Evolutionary conservation across 352 stramenopile genomes (phyloP), one percentile per base, ranked within the genome.

Genomic region (Pythium apleroticum): DNA sequence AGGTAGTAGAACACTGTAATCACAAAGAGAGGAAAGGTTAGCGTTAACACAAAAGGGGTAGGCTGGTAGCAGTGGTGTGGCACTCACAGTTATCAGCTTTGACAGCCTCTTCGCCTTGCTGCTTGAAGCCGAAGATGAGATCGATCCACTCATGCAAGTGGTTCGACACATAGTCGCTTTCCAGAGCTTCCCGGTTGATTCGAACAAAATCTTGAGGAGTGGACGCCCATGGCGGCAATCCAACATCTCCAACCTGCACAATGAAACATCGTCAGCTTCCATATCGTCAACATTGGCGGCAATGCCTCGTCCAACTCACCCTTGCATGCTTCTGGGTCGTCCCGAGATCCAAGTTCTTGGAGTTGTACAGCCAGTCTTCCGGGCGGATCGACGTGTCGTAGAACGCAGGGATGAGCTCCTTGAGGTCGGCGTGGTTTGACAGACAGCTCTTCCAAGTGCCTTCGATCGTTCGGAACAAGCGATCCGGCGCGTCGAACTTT

Each of bases 351-450:
- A 99, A 91, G 56, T 97, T 84, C 63, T 98, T 98, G 0, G 63
- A 68, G 73, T 99, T 99, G 60, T 83, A 78, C 35, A 99, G 76
- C 84, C 99, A 99, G n/a, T 90, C 78, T 17, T 84, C 74, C 4
- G 81, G 65, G 30, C 73, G 60, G 10, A 96, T 78, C 28, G 88
- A 79, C 20, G 89, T 89, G 35, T 96, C 96, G 69, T 98, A 99
- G 77, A 98, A 99, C 76, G 99, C 97, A 1, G 98, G 97, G 35
- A 97, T 99, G 14, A 99, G 80, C 75, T 99, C 98, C 77, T 99
- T 99, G 8, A 99, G 84, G 73, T 99, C 97, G 1, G 91, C 90
- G 31, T 97, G 88, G 49, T 90, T 94, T 22, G 77, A 86, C 11
- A 88, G 19, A 35, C 81, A 91, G 27, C 84, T 84, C 22, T 98